These are phyloP conservation scores for Fusarium incarnatum DNA, from an alignment of 2,329 filamentous ascomycete species.

Conservation along the genomic window DNA sequence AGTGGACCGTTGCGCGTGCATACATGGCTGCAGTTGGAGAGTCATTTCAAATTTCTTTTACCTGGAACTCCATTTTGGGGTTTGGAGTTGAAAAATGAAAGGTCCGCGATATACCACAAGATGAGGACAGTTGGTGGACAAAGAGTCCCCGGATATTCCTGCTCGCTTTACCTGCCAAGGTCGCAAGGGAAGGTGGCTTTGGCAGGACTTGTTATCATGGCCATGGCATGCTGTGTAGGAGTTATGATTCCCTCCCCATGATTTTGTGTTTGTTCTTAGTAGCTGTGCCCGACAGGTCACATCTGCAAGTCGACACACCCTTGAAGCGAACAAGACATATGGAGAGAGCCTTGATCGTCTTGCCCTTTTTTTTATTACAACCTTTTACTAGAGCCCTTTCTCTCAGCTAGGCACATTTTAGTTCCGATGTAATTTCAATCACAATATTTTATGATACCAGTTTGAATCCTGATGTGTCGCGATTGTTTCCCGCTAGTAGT, in stretches of 20 bases:
- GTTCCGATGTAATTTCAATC: constrained; percentile 61
- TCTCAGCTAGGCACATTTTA: constrained; percentile 55
- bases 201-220: constrained; percentile 38
- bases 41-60: constrained; percentile 46
- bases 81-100: constrained; percentile 53
- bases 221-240: constrained; percentile 42
- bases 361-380: constrained; percentile 53
- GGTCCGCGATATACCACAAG: constrained; percentile 49
- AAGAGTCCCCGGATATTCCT: constrained; percentile 49
- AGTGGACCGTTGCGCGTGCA: constrained; percentile 30
- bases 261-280: constrained; percentile 42
- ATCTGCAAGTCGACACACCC: constrained; percentile 36
- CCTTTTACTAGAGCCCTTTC: constrained; percentile 50
- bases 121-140: constrained; percentile 37
- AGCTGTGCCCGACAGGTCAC: constrained; percentile 40
- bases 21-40: constrained; percentile 48
- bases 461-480: constrained; percentile 40
- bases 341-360: constrained; percentile 52
- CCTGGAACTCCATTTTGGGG: constrained; percentile 48
- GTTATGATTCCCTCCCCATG: constrained; percentile 45
- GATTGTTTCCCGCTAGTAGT: constrained; percentile 25
- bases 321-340: constrained; percentile 45
- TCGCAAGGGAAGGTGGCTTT: constrained; percentile 24
- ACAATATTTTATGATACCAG: constrained; percentile 60
- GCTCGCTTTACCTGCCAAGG: constrained; percentile 38